Evolutionary conservation across 768 basidiomycete genomes (phyloP), one percentile per base, ranked within the genome.

Genomic region (Kwoniella bestiolae): DNA sequence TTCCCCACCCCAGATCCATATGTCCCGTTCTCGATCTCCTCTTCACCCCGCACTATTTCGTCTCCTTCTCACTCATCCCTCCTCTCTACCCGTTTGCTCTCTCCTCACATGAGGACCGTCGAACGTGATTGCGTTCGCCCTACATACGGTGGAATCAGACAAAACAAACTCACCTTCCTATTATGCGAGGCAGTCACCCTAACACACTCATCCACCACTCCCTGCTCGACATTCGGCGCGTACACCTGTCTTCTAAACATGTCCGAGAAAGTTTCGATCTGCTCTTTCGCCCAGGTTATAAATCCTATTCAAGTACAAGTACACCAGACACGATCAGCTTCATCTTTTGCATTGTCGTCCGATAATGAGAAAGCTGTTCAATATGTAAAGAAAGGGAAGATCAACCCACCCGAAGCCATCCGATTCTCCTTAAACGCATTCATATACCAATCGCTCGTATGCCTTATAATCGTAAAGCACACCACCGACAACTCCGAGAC

Each of bases 391-490:
- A 44, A n/a, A 14, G 25, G 25, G 28, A 59, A 52, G 0, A 25
- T 14, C 28, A 2, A 53, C 91, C 68, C 72, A 95, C 95, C 86
- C 63, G 92, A 94, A 0, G 95, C 90, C 67, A 91, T 91, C 70
- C 93, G 89, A 77, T 96, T 94, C 81, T 97, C 96, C 80, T 90
- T 91, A 82, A 96, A 99, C 62, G 92, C 94, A 0, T 90, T 89
- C 71, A 97, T 84, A 81, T 92, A 99, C 96, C 96, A 99, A 82
- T 99, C 95, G 14, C 92, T 92, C 1, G 94, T 96, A 76, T 98
- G 92, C 79, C 96, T 94, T 79, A 99, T 90, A 1, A 91, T 89
- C 0, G 94, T 96, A 74, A 98, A 98, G 63, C 89, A 87, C 0
- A 98, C 91, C 45, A 94, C 85, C 2, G 92, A 87, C 34, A 98